Evolutionary conservation across 805 yeast genomes (phyloP), one percentile per base, ranked within the genome.

Genomic region (Ogataea naganishii): DNA sequence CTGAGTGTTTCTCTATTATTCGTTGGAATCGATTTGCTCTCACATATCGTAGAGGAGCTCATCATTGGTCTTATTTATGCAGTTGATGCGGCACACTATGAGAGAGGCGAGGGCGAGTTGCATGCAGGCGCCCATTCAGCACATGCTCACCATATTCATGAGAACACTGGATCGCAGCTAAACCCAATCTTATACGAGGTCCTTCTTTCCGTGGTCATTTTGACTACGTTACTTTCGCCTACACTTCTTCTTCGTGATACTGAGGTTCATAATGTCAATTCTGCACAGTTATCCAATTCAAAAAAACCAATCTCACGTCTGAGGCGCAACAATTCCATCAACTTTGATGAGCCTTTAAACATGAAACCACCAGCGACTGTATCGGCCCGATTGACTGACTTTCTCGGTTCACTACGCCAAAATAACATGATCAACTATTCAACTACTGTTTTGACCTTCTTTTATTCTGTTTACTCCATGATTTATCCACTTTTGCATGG

Each of bases 1-100:
- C 61, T 86, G 24, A 75, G 92, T 11, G 78, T 89, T 1, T 79
- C 94, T 1, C 66, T 89, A 37, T 63, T 88, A 15, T 89, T 88
- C 70, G 94, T 89, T 36, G 96, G 97, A 0, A 71, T 85, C 30
- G 97, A 89, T 53, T 61, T 92, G 30, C 58, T 83, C 26, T 83
- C 94, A 27, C 98, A 89, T 53, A 65, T 82, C n/a, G 43, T 83
- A 12, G 96, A 89, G 53, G 95, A 84, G 38, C 43, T 74, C 17
- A 71, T 79, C 18, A 62, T 70, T 8, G 49, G 51, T 4, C 44
- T 65, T 12, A 62, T 61, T 9, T 60, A 60, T 6, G 60, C 49
- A 7, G 13, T 27, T 11, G 54, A 45, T 9, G 47, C 35, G 5
- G 33, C 35, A 20, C 41, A 33, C 7, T 15, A 24, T 8, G 33